Base-by-base conservation (phyloP, 371 early-diverging fungal genomes). In the Capniomyces stellatus region DNA sequence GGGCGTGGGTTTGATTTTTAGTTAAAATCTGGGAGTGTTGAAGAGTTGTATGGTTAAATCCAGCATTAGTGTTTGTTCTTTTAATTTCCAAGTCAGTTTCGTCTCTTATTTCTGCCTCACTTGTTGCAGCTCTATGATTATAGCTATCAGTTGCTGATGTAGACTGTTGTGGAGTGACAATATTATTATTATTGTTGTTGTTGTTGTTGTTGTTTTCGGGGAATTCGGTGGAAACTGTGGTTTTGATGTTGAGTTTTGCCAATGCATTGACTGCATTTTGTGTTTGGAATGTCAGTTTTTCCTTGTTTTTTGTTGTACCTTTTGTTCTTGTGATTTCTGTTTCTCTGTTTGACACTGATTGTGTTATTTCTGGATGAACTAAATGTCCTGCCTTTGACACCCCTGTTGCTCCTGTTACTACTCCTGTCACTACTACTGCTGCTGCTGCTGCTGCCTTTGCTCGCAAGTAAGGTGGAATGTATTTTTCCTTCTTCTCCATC, bases 401-500 rank as follows among this genome's bases (percentile, higher is more conserved):
- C 51, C 35, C 27, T 15, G 41, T 35, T 42, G 35, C 44, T 54
- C 15, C 40, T 56, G 24, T 35, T 56, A 41, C 47, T 30, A 23
- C 27, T 52, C 23, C 27, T 22, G 39, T 19, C 51, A 58, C 43
- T 62, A 46, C 48, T 56, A 54, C 29, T 22, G 52, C 31, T 57
- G 65, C 48, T 28, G 67, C 60, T 10, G 55, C 54, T 46, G 70
- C 78, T 10, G 67, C 64, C 57, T 75, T 75, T 39, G 74, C 75
- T 50, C 94, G 89, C 61, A 85, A 62, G 60, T 80, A 77, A 23
- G 92, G 91, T 29, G 94, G 85, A 46, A 89, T 79, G 71, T 88
- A 86, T 71, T 81, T 85, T 56, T 62, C 72, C 28, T 70, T 62
- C 35, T 71, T 71, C 12, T 81, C 82, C 13, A 71, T 59, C 15